Evolutionary conservation across 1,284 basidiomycete genomes (phyloP).

Genomic region (Microbotryum intermedium): DNA sequence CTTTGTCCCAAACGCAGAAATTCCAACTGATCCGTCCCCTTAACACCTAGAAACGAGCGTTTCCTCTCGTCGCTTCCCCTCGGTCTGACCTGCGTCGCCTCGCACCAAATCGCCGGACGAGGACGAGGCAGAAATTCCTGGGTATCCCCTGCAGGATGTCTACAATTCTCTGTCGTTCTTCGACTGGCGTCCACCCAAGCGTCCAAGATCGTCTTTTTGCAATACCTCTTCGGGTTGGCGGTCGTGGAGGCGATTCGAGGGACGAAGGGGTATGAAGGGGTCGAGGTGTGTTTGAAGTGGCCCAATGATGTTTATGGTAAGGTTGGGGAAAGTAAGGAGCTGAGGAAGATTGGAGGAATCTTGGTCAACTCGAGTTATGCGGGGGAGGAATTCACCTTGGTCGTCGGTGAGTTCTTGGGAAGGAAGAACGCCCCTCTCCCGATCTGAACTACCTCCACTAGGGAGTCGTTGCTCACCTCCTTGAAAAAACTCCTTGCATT

Average conservation of each 20-base stretch:
- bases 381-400: constrained; percentile 60
- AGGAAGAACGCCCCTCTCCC: not conserved
- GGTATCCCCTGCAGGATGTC: constrained; percentile 84
- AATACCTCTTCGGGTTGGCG: constrained; percentile 85
- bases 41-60: constrained; percentile 57
- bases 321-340: constrained; percentile 41
- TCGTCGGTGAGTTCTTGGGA: constrained; percentile 60
- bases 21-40: constrained; percentile 3
- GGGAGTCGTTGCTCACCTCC: not conserved
- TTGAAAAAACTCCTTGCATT: not conserved
- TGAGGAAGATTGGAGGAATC: constrained; percentile 77
- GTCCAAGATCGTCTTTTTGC: constrained; percentile 78
- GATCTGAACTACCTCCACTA: not conserved
- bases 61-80: constrained; percentile 62
- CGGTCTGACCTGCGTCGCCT: constrained; percentile 72
- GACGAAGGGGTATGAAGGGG: constrained; percentile 36
- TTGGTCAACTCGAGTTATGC: constrained; percentile 80
- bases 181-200: constrained; percentile 53
- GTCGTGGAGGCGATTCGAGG: constrained; percentile 70
- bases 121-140: constrained; percentile 85
- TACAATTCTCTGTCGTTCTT: constrained; percentile 75
- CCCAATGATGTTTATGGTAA: constrained; percentile 90
- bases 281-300: constrained; percentile 80
- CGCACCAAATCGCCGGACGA: constrained; percentile 76
- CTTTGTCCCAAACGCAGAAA: not conserved